These are phyloP conservation scores for Austroboletus rostrupii DNA, from an alignment of 1,284 basidiomycete genomes.

Conservation along the genomic window DNA sequence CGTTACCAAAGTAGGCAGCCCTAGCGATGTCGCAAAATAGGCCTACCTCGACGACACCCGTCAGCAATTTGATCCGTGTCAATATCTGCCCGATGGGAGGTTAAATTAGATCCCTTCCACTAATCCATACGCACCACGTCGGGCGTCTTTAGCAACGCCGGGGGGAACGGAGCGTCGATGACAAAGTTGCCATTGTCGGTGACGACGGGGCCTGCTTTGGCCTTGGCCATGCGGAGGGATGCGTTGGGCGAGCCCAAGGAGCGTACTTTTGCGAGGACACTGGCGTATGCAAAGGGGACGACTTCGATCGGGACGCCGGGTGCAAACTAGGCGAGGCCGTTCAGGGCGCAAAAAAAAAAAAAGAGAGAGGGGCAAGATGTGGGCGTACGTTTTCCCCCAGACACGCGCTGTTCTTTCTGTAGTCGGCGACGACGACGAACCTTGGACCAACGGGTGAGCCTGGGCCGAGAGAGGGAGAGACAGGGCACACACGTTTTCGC, in stretches of 20 bases:
- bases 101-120: not conserved
- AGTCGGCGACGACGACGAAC: constrained; percentile 94
- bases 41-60: constrained; percentile 96
- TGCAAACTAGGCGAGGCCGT: constrained; percentile 54
- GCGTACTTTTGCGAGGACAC: constrained; percentile 71
- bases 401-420: constrained; percentile 83
- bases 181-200: constrained; percentile 96
- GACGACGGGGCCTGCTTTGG: constrained; percentile 91
- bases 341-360: not conserved
- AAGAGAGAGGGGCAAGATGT: not conserved
- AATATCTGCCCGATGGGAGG: constrained; percentile 27
- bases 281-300: constrained; percentile 92
- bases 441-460: constrained; percentile 33
- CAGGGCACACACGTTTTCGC: constrained; percentile 62
- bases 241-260: constrained; percentile 62
- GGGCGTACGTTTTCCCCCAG: constrained; percentile 78
- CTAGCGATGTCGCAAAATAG: constrained; percentile 92
- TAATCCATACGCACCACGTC: constrained; percentile 46
- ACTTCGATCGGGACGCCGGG: constrained; percentile 96
- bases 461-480: not conserved
- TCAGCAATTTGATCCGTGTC: constrained; percentile 79
- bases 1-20: constrained; percentile 96
- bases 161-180: constrained; percentile 86
- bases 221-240: constrained; percentile 77
- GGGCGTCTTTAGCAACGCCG: constrained; percentile 68